A percentile compares a stretch with the other conserved stretches of the same genome.
Conservation (phyloP, 345 rosid species). For the Acer campestre region DNA sequence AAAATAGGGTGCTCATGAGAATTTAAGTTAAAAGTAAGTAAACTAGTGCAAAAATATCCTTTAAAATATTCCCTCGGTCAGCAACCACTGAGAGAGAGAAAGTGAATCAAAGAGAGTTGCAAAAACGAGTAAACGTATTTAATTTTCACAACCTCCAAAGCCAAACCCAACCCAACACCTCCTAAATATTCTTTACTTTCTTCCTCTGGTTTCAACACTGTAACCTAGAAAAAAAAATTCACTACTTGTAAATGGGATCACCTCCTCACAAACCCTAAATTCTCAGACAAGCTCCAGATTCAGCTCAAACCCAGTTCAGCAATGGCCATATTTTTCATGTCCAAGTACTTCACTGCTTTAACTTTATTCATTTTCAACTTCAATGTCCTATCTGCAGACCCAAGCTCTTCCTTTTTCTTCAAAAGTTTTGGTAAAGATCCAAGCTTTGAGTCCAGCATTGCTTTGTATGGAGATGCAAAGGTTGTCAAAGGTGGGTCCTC, state of each 20-base stretch:
- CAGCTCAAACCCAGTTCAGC: constrained; percentile 33
- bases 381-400: constrained; percentile 41
- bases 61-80: constrained; percentile 48
- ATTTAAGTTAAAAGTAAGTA: constrained; percentile 16
- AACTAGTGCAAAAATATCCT: constrained; percentile 35
- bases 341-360: constrained; percentile 32
- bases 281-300: constrained; percentile 24
- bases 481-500: constrained; percentile 46
- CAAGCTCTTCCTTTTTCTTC: constrained; percentile 51
- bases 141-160: constrained; percentile 53
- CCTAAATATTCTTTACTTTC: constrained; percentile 31
- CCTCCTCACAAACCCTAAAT: constrained; percentile 33
- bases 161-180: constrained; percentile 18
- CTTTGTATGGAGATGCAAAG: constrained; percentile 67
- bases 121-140: constrained; percentile 45
- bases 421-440: constrained; percentile 46
- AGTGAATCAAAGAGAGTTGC: constrained; percentile 36
- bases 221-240: constrained; percentile 24
- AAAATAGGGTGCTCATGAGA: background rate
- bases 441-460: constrained; percentile 51
- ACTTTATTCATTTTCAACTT: constrained; percentile 38
- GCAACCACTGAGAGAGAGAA: constrained; percentile 45
- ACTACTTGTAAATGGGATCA: constrained; percentile 37
- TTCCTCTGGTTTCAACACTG: constrained; percentile 18
- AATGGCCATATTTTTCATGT: constrained; percentile 53